Percentiles rank a stretch among this genome's conserved stretches.
Conservation (phyloP, 2,329 filamentous ascomycete species). For the Penicillium sp. region DNA sequence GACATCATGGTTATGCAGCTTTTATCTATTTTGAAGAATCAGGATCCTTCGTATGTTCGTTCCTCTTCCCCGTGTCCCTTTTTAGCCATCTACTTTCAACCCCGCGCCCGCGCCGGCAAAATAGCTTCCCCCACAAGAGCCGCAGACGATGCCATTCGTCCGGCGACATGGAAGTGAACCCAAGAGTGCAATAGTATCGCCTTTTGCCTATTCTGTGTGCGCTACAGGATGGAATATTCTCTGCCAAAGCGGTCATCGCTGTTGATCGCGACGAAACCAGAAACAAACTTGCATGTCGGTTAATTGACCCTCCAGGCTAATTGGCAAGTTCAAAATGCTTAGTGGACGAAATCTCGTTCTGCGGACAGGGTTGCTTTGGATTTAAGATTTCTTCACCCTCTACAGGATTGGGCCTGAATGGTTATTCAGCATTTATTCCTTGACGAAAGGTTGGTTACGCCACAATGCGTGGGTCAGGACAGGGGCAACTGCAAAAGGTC, state of each 20-base stretch:
- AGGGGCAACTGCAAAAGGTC: not conserved
- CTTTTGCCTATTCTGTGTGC: not conserved
- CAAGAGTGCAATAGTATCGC: too few species aligned
- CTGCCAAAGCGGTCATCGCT: not conserved
- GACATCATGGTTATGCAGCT: not conserved
- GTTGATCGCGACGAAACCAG: not conserved
- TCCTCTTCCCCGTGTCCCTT: not conserved
- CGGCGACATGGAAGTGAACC: not conserved
- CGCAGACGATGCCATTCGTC: not conserved
- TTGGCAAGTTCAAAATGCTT: not conserved
- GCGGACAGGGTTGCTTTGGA: not conserved
- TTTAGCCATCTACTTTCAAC: slow-evolving; percentile 8
- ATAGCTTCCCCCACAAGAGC: slow-evolving; percentile 8
- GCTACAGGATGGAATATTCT: not conserved
- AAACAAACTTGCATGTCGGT: not conserved
- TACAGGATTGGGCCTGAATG: not conserved
- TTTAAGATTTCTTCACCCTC: not conserved
- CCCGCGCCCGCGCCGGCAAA: slow-evolving; percentile 17
- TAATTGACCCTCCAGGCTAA: not conserved
- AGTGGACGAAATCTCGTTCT: not conserved
- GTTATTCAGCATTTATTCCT: not conserved
- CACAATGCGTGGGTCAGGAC: not conserved
- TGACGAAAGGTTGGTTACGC: too few species aligned
- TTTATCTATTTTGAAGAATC: not conserved
- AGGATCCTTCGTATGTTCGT: not conserved